Evolutionary conservation across 2,329 filamentous ascomycete species (phyloP).

Genomic region (Teratosphaeria gauchensis): DNA sequence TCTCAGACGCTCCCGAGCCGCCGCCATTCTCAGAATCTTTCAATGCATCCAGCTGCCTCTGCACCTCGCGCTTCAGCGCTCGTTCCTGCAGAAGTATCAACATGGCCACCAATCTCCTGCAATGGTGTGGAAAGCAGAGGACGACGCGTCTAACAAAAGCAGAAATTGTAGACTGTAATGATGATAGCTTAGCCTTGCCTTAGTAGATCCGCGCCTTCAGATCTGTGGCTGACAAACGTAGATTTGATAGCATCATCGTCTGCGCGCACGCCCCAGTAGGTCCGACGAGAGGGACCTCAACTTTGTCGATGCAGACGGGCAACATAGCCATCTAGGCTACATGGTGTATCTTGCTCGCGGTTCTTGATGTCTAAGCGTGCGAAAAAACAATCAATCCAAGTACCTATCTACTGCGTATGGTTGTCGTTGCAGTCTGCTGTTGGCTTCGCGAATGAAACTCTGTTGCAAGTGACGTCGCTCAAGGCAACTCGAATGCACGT

Average conservation of each 20-base stretch:
- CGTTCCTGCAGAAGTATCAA: not conserved
- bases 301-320: too few relatives aligned
- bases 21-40: not conserved
- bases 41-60: not conserved
- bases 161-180: not conserved
- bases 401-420: not conserved
- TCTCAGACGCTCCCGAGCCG: not conserved
- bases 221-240: not conserved
- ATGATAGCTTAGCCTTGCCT: not conserved
- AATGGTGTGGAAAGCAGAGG: not conserved
- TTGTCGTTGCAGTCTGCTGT: not conserved
- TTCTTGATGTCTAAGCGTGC: too few relatives aligned
- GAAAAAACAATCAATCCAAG: too few relatives aligned
- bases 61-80: not conserved
- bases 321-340: not conserved
- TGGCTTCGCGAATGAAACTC: not conserved
- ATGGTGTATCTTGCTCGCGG: not conserved
- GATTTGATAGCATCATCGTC: not conserved
- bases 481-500: not conserved
- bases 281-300: not conserved
- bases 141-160: not conserved
- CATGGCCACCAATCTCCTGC: not conserved
- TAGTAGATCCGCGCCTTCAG: too few relatives aligned
- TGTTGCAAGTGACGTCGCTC: not conserved
- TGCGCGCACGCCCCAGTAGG: not conserved